Evolutionary conservation across 208 protist species (phyloP), one percentile per base, ranked within the genome.

Genomic region (Tritrichomonas musculus): DNA sequence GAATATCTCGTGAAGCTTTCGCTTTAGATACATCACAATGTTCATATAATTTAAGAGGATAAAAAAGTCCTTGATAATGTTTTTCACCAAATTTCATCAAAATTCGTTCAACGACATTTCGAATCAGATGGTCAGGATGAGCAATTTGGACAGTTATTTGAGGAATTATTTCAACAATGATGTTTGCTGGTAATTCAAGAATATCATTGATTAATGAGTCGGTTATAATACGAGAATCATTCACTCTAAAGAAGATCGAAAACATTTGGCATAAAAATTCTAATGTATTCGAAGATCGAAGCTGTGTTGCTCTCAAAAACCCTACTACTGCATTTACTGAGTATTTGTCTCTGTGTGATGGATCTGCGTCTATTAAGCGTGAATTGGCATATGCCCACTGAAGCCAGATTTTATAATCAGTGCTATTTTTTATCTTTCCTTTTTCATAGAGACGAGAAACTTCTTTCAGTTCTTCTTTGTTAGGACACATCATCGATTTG

Each of bases 111-210:
- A 88, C 77, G 57, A 47, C 77, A 39, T 88, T 53, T 57, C 77
- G 44, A 39, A 88, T 88, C 5, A 60, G 8, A 39, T 57, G 27
- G 57, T 88, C 77, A n/a, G 25, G 25, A 47, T 88, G 77, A 20
- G 41, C 47, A 39, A 88, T 88, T 88, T 88, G 77, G 17, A 88
- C 77, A 41, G 77, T 88, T 2, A 88, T 88, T 60, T 88, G 77
- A n/a, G 77, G 77, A 39, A 88, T 88, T 8, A 88, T 88, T 60
- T 88, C n/a, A 57, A n/a, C 27, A 17, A 88, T 88, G 20, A 53
- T 49, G 11, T 49, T 30, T 57, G 77, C n/a, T 39, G 77, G 77
- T 36, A 88, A 57, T 8, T 88, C 27, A 2, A 88, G 20, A 13
- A 88, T 20, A 57, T 88, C 77, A 69, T 8, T n/a, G 30, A 69